Evolutionary conservation across 2,329 filamentous ascomycete species (phyloP).

Genomic region (Botryotinia calthae): DNA sequence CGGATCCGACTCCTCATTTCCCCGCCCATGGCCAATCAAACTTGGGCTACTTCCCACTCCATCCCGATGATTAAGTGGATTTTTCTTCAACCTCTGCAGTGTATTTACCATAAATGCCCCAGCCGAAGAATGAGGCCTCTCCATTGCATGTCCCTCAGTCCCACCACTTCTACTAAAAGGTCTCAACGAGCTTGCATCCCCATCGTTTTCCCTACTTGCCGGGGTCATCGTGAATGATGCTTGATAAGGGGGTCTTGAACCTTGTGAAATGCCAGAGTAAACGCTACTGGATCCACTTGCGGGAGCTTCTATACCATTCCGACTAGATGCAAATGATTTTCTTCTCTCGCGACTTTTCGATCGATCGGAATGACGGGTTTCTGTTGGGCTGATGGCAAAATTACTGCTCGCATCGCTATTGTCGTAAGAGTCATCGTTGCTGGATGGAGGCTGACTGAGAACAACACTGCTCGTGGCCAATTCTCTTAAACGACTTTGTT

Average conservation of each 20-base stretch:
- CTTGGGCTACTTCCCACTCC: not conserved
- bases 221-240: conserved; percentile 36
- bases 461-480: conserved; percentile 63
- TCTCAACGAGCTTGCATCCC: conserved; percentile 13
- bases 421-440: conserved; percentile 35
- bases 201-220: conserved; percentile 23
- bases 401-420: conserved; percentile 37
- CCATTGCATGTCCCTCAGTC: conserved; percentile 11
- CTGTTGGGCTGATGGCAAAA: conserved; percentile 32
- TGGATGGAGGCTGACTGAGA: conserved; percentile 32
- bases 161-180: conserved; percentile 22
- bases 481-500: conserved; percentile 76
- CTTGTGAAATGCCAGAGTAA: conserved; percentile 28
- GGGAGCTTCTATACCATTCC: conserved; percentile 29
- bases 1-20: not conserved
- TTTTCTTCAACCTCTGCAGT: not conserved
- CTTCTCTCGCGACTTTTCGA: conserved; percentile 32
- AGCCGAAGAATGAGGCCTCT: conserved; percentile 4
- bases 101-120: conserved; percentile 1
- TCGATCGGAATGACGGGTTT: conserved; percentile 30
- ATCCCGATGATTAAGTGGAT: not conserved
- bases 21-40: not conserved
- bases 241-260: conserved; percentile 24
- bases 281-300: conserved; percentile 35
- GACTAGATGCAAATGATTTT: conserved; percentile 35